phyloP scores from a whole-genome alignment of 1,284 basidiomycete genomes.

The Fomitopsis pinicola region DNA sequence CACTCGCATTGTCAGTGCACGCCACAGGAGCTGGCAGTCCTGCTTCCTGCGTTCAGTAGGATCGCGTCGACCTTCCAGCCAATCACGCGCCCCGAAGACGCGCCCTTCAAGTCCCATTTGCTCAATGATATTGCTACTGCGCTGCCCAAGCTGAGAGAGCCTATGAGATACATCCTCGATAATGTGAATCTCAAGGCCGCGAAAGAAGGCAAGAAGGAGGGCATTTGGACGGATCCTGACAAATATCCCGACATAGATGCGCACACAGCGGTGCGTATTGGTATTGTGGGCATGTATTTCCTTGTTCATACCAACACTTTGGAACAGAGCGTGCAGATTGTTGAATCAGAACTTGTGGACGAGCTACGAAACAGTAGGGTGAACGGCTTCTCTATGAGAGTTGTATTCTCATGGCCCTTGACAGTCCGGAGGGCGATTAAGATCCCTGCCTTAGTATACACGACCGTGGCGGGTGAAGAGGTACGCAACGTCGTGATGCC shows the following conservation, averaged over 20 bases:
- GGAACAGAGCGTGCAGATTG: constrained; percentile 48
- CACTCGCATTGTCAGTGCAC: constrained; percentile 53
- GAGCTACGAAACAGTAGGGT: constrained; percentile 68
- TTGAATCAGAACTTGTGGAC: constrained; percentile 71
- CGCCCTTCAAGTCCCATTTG: constrained; percentile 59
- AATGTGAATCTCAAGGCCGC: constrained; percentile 66
- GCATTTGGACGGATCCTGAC: constrained; percentile 72
- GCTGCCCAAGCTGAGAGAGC: constrained; percentile 61
- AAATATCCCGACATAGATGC: constrained; percentile 67
- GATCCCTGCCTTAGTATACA: constrained; percentile 76
- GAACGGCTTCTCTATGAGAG: neutral
- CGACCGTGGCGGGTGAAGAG: constrained; percentile 65
- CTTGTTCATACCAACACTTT: neutral
- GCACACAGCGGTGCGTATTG: constrained; percentile 34
- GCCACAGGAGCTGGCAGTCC: constrained; percentile 76
- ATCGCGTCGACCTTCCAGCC: constrained; percentile 66
- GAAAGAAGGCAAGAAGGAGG: constrained; percentile 63
- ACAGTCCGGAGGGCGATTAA: constrained; percentile 72
- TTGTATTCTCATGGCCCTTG: neutral
- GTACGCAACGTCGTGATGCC: constrained; percentile 33
- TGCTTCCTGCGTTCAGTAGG: constrained; percentile 76
- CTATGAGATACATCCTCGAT: constrained; percentile 53
- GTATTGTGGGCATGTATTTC: neutral
- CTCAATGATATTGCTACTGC: constrained; percentile 71
- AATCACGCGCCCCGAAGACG: constrained; percentile 36